Base-by-base conservation (phyloP, 192 early-diverging fungal genomes). In the Diversispora eburnea region DNA sequence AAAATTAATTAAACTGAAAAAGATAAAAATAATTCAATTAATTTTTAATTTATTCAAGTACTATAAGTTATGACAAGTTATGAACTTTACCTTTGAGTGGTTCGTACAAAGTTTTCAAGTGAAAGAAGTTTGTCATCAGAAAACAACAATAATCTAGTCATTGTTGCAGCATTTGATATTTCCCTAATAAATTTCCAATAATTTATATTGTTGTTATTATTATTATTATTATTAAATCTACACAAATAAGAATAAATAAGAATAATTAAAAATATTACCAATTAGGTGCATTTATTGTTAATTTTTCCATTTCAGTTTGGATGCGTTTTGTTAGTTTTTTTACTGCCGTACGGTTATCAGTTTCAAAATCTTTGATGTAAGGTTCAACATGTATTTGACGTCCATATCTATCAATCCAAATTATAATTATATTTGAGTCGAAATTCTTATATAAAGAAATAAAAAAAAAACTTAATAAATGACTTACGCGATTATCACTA, bases 281-380 rank as follows among this genome's bases (percentile, higher is more conserved):
- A 72, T 84, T 76, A 41, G 71, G 76, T 13, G 84, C 84, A 74
- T 86, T 86, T 48, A 86, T 78, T n/a, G 83, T 78, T 65, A 86
- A 60, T 51, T 75, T 74, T 49, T 77, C 66, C 10, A 81, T 81
- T 25, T 83, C 81, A 17, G 12, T 9, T 55, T 79, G 73, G 7
- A 84, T 76, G 10, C 76, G 81, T 19, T 57, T 70, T 20, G 82
- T 84, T 17, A 86, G 61, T 49, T 49, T 60, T 64, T 86, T 86
- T 54, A 80, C 84, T 0, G 77, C 74, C 5, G 48, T 46, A 46
- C 78, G 77, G 10, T 73, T 61, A 72, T 86, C 84, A 7, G 67
- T 51, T 33, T 70, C 54, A 43, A 79, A 84, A 10, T 80, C 56
- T n/a, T 77, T 43, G 33, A 84, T n/a, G 47, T 81, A 80, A 0